Base-by-base conservation (phyloP, 441 rosid species). In the Sinapis alba region DNA sequence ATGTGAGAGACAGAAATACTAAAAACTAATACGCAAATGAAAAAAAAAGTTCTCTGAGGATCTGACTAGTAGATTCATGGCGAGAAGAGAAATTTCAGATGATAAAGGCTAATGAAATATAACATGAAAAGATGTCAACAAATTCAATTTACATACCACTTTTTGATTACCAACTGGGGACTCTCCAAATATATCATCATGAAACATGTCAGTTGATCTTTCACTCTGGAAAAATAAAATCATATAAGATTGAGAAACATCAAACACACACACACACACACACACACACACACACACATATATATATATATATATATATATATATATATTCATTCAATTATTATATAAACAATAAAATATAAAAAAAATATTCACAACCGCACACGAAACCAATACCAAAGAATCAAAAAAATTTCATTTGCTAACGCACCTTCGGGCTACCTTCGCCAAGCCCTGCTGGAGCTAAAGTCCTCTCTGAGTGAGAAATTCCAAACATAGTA, bases 161-260 rank as follows among this genome's bases (percentile, higher is more conserved):
- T 86, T 92, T 50, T 83, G 87, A 65, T 82, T 82, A 66, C 94
- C 88, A 68, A 89, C 80, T 9, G 99, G 99, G 6, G 99, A 90
- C 71, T 96, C 99, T 54, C 98, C 99, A 83, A 94, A 96, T 57
- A 96, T 94, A 78, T 96, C 99, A 82, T 94, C 99, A 77, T 89
- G 89, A 76, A 87, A 89, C 80, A 87, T 86, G 77, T 89, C 94
- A 61, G 80, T 87, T 67, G 88, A 92, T 72, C 89, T 67, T 87
- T 96, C 98, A 83, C 99, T 92, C 99, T 96, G 93, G 70, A 70
- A 64, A 83, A 68, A 51, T 19, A 51, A 16, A 19, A 19, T 51
- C 19, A 51, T 13, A 59, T 6, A 45, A 28, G 65, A 65, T 61
- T 11, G 9, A 61, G 65, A 68, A 73, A 80, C 30, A 45, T 32